Evolutionary conservation across 2,329 filamentous ascomycete genomes (phyloP).

Genomic region (Amylocarpus encephaloides): DNA sequence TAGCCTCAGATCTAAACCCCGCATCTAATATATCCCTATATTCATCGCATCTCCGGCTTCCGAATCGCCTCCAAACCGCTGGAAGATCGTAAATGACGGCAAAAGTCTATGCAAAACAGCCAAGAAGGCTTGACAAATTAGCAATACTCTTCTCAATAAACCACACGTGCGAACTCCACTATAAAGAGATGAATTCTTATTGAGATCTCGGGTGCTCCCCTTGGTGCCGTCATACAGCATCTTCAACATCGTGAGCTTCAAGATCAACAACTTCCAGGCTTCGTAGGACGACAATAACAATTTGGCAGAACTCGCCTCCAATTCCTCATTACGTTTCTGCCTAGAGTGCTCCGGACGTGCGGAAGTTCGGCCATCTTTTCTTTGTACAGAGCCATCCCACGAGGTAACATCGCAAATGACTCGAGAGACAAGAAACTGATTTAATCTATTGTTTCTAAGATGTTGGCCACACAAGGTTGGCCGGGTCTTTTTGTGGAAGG

Average conservation of each 20-base stretch:
- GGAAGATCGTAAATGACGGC: neutral
- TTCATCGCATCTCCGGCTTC: neutral
- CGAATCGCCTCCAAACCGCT: constrained; percentile 7
- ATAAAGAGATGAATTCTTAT: constrained; percentile 1
- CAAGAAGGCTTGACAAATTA: constrained; percentile 6
- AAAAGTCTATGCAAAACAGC: neutral
- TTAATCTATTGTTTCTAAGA: neutral
- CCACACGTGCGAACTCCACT: constrained; percentile 1
- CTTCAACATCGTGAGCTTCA: neutral
- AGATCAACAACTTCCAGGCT: neutral
- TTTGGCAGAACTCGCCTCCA: neutral
- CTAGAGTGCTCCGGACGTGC: neutral
- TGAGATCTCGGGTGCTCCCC: neutral
- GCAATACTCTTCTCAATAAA: neutral
- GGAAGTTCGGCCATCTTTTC: neutral
- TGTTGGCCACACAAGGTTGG: neutral
- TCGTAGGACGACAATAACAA: neutral
- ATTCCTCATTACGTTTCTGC: neutral
- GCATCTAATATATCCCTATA: constrained; percentile 2
- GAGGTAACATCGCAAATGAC: constrained; percentile 3
- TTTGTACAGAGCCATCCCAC: neutral
- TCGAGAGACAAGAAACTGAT: neutral
- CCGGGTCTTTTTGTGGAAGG: neutral
- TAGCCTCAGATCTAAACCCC: constrained; percentile 2
- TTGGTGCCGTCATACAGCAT: neutral